Evolutionary conservation across 2,329 filamentous ascomycete genomes (phyloP).

Genomic region (Hortaea werneckii): DNA sequence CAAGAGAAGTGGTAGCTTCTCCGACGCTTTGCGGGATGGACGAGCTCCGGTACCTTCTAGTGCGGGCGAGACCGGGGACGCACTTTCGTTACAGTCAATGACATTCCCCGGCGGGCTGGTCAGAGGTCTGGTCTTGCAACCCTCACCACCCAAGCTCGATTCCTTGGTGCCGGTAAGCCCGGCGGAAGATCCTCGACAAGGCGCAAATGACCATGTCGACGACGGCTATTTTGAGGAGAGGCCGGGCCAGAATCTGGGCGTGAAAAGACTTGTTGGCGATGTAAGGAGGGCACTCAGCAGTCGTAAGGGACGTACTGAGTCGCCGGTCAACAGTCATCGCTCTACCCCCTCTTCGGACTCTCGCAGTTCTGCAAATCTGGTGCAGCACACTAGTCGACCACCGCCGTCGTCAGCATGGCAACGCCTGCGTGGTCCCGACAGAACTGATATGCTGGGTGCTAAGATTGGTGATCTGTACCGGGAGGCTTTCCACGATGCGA

Average conservation of each 20-base stretch:
- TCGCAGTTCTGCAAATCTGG: conserved; percentile 2
- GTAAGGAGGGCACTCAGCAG: conserved; percentile 72
- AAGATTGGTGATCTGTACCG: conserved; percentile 19
- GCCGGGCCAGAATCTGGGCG: conserved; percentile 48
- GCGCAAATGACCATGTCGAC: conserved; percentile 2
- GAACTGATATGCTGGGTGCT: conserved; percentile 58
- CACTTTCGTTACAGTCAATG: conserved; percentile 44
- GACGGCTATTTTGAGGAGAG: conserved; percentile 9
- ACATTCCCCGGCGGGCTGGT: conserved; percentile 76
- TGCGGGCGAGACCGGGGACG: conserved; percentile 30
- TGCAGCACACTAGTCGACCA: not conserved
- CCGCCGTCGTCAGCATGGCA: conserved; percentile 11
- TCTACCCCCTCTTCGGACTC: conserved; percentile 10
- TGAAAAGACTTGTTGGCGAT: conserved; percentile 78
- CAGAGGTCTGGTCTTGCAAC: conserved; percentile 73
- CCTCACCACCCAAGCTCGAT: conserved; percentile 71
- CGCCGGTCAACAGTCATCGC: conserved; percentile 10
- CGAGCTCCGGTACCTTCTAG: conserved; percentile 42
- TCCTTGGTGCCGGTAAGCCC: conserved; percentile 40
- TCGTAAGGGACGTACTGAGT: conserved; percentile 11
- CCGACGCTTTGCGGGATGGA: conserved; percentile 69
- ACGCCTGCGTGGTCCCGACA: conserved; percentile 16
- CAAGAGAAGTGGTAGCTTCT: conserved; percentile 78
- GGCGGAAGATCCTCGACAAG: conserved; percentile 29
- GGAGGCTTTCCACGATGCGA: conserved; percentile 11